These are phyloP conservation scores for Suillus subalutaceus DNA, from an alignment of 768 basidiomycete species.

Conservation along the genomic window DNA sequence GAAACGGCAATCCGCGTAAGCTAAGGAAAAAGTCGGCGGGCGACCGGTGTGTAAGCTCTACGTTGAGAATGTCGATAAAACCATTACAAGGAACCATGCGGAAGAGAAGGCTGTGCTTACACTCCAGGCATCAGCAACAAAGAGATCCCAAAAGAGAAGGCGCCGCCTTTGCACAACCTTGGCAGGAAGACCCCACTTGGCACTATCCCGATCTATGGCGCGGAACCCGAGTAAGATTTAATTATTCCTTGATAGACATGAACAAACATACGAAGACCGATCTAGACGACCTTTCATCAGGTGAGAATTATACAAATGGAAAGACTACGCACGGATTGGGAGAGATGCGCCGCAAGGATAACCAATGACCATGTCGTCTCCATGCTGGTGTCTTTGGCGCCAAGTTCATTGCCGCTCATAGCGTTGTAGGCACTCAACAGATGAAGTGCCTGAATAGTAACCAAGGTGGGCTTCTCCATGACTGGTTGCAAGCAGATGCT, in stretches of 20 bases:
- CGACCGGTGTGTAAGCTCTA: conserved; percentile 73
- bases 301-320: conserved; percentile 10
- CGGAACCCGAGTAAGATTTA: conserved; percentile 14
- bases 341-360: conserved; percentile 64
- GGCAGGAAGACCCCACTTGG: conserved; percentile 61
- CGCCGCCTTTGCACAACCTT: conserved; percentile 68
- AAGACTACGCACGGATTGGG: conserved; percentile 55
- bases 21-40: conserved; percentile 66
- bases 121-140: conserved; percentile 71
- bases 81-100: not conserved
- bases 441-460: conserved; percentile 72
- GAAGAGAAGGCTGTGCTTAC: conserved; percentile 37
- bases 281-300: conserved; percentile 38
- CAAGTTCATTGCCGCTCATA: conserved; percentile 65
- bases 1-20: conserved; percentile 68
- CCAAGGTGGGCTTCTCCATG: conserved; percentile 69
- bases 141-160: conserved; percentile 78
- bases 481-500: conserved; percentile 70
- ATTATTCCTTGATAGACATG: conserved; percentile 13
- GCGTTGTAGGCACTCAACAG: conserved; percentile 70
- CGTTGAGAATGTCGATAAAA: conserved; percentile 15
- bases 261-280: conserved; percentile 65
- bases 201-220: conserved; percentile 59
- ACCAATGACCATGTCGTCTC: conserved; percentile 72
- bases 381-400: conserved; percentile 64